Percentiles rank a stretch among this genome's conserved stretches.
Evolutionary conservation across 2,329 filamentous ascomycete genomes (phyloP).

Genomic region (Tricladium varicosporioides): DNA sequence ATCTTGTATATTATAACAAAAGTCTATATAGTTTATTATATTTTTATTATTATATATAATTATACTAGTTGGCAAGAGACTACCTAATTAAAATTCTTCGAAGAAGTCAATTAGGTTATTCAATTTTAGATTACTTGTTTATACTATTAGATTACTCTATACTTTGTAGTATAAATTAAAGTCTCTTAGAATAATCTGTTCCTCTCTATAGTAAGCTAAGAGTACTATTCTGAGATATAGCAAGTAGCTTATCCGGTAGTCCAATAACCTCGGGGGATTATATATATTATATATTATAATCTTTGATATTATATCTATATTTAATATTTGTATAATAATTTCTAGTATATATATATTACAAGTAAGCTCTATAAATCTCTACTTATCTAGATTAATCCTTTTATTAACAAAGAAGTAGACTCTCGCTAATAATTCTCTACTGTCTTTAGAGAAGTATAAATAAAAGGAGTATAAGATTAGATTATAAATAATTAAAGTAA

Average conservation of each 20-base stretch:
- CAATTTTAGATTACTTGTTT: neutral
- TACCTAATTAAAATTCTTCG: neutral
- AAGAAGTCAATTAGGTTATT: neutral
- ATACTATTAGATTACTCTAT: neutral
- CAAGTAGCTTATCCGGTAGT: neutral
- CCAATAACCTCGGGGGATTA: neutral
- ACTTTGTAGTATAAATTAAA: neutral
- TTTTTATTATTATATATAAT: neutral
- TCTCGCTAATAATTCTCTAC: constrained; percentile 9
- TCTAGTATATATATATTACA: neutral
- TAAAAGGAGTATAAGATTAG: constrained; percentile 23
- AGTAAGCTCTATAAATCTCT: neutral
- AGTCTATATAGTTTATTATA: neutral
- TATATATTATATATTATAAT: neutral
- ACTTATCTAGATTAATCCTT: constrained; percentile 21
- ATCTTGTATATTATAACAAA: constrained; percentile 1
- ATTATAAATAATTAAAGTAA: constrained; percentile 26
- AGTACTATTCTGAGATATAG: neutral
- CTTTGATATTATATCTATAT: neutral
- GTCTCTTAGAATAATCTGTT: neutral
- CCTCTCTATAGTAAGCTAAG: neutral
- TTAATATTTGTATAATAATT: neutral
- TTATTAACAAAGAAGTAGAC: constrained; percentile 32
- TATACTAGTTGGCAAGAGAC: neutral
- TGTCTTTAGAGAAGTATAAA: constrained; percentile 19